phyloP scores from a whole-genome alignment of 768 basidiomycete species.

The Rhodotorula sphaerocarpa region DNA sequence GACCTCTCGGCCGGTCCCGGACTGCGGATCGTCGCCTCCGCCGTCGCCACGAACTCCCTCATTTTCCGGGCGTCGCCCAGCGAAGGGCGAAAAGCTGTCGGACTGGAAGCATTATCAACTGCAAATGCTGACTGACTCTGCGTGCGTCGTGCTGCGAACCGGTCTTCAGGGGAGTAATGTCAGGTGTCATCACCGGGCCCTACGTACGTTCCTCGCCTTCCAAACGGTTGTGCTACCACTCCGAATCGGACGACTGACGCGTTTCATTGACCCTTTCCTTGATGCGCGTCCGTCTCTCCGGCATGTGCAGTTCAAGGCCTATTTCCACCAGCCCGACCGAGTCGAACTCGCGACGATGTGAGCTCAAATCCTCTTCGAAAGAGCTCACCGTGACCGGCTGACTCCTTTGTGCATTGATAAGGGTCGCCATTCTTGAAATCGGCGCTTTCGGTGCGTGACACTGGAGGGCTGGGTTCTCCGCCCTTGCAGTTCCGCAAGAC shows the following conservation, averaged over 20 bases:
- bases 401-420: not conserved
- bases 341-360: slow-evolving; percentile 75
- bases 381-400: not conserved
- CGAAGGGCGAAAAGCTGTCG: too few relatives aligned
- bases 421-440: slow-evolving; percentile 54
- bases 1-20: too few relatives aligned
- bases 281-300: not conserved
- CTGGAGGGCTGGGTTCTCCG: too few relatives aligned
- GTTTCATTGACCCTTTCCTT: not conserved
- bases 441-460: slow-evolving; percentile 69
- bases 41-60: too few relatives aligned
- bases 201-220: slow-evolving; percentile 34
- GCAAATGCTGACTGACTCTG: too few relatives aligned
- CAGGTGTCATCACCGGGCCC: slow-evolving; percentile 64
- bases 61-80: too few relatives aligned
- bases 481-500: too few relatives aligned
- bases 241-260: too few relatives aligned
- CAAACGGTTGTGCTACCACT: too few relatives aligned
- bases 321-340: slow-evolving; percentile 67
- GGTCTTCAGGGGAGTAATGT: slow-evolving; percentile 41
- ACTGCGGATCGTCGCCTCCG: too few relatives aligned
- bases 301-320: slow-evolving; percentile 57
- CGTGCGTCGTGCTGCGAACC: too few relatives aligned
- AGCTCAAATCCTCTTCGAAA: not conserved
- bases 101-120: too few relatives aligned